These are phyloP conservation scores for Narthecium ossifragum DNA, from an alignment of 106 monocot genomes.

Conservation along the genomic window DNA sequence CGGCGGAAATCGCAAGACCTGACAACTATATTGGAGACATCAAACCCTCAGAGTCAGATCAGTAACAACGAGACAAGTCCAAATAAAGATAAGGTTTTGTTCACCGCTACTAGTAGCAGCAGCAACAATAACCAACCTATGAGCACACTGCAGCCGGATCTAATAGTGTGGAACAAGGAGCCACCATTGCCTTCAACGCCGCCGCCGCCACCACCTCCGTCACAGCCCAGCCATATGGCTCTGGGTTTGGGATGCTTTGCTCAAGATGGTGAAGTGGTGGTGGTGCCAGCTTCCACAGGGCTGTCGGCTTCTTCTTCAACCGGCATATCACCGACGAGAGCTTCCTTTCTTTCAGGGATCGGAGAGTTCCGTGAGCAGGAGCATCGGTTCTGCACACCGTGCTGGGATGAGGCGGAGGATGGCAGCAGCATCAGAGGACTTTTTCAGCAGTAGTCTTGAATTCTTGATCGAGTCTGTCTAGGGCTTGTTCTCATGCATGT, in stretches of 20 bases:
- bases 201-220: not conserved
- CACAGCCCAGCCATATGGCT: not conserved
- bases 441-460: no score
- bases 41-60: not conserved
- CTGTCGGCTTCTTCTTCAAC: conserved; percentile 22
- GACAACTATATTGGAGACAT: not conserved
- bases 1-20: conserved; percentile 37
- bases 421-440: conserved; percentile 14
- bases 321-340: conserved; percentile 10
- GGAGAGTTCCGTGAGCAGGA: conserved; percentile 13
- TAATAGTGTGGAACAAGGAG: conserved; percentile 8
- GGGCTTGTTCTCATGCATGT: no score
- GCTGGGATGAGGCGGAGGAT: conserved; percentile 19
- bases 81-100: not conserved
- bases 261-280: not conserved
- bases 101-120: conserved; percentile 1
- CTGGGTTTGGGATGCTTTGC: conserved; percentile 13
- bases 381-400: conserved; percentile 20
- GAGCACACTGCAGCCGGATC: not conserved
- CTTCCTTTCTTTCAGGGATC: conserved; percentile 12
- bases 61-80: not conserved
- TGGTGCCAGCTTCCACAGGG: not conserved
- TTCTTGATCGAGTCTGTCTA: no score
- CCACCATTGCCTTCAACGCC: conserved; percentile 5
- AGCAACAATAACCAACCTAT: not conserved